Evolutionary conservation across 805 yeast genomes (phyloP).

Genomic region (Candida germanica): DNA sequence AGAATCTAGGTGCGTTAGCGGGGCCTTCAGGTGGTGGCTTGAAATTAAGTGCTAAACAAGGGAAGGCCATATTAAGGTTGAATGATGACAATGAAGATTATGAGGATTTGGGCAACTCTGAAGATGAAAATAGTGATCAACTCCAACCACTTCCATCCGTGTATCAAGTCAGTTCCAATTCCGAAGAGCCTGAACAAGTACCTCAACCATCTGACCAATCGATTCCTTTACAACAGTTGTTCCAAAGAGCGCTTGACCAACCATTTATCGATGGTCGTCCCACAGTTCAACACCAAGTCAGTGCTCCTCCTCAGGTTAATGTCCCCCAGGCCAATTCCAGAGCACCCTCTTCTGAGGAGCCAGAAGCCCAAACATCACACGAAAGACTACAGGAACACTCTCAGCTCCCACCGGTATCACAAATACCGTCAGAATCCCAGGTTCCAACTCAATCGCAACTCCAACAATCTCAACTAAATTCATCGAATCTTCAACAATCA

Average conservation of each 20-base stretch:
- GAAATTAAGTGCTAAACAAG: constrained; percentile 35
- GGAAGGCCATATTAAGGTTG: constrained; percentile 36
- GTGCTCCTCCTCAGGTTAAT: too few relatives aligned
- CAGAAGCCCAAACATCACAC: background rate
- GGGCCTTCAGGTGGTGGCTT: constrained; percentile 22
- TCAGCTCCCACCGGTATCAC: background rate
- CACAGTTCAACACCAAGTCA: too few relatives aligned
- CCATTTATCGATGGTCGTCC: constrained; percentile 3
- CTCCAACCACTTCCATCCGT: background rate
- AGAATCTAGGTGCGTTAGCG: constrained; percentile 19
- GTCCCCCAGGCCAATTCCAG: too few relatives aligned
- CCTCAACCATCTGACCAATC: constrained; percentile 3
- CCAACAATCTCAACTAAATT: background rate
- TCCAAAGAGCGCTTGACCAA: constrained; percentile 15
- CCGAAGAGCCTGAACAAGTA: constrained; percentile 1
- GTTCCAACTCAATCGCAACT: background rate
- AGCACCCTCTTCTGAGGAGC: too few relatives aligned
- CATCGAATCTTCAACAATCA: background rate
- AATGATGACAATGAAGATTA: constrained; percentile 40
- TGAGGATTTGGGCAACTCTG: constrained; percentile 31
- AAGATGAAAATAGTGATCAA: constrained; percentile 11
- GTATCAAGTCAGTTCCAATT: background rate
- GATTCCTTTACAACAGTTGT: constrained; percentile 15
- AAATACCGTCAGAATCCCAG: background rate
- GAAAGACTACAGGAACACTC: background rate